Evolutionary conservation across 1,139 yeast genomes (phyloP).

Genomic region (Saccharomycopsis crataegensis): DNA sequence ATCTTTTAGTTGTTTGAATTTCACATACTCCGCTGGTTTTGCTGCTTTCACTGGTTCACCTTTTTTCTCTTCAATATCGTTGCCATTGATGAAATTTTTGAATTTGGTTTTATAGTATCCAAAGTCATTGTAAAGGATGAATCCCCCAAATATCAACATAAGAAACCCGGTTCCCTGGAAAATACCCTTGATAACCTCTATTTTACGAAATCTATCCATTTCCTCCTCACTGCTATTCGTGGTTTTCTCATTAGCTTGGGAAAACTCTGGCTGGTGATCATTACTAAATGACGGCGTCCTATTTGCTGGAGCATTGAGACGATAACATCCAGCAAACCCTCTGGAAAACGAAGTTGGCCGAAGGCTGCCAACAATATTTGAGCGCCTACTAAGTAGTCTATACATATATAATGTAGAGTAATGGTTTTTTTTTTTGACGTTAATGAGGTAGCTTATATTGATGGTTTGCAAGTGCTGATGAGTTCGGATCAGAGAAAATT

Average conservation of each 20-base stretch:
- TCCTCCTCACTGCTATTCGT: not conserved
- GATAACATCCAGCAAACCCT: no score
- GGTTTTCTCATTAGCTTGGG: not conserved
- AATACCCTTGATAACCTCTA: slow-evolving; percentile 17
- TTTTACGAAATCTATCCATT: slow-evolving; percentile 6
- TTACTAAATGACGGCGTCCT: not conserved
- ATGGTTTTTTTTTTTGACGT: no score
- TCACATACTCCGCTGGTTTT: slow-evolving; percentile 6
- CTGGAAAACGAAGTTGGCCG: no score
- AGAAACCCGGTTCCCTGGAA: slow-evolving; percentile 15
- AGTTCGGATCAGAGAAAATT: no score
- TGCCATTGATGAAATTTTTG: not conserved
- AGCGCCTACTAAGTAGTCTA: no score
- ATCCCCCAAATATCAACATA: slow-evolving; percentile 15
- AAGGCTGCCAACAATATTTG: no score
- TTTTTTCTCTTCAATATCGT: not conserved
- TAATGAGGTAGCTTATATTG: no score
- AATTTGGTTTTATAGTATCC: slow-evolving; percentile 4
- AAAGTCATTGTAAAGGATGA: slow-evolving; percentile 11
- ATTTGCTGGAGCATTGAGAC: slow-evolving; percentile 1
- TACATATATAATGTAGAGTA: no score
- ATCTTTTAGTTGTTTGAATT: slow-evolving; percentile 2
- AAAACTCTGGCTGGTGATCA: not conserved
- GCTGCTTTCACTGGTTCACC: not conserved
- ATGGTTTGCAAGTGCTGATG: no score